phyloP scores from a whole-genome alignment of 176 grass and related monocot species.

The Pontederia paniculata region DNA sequence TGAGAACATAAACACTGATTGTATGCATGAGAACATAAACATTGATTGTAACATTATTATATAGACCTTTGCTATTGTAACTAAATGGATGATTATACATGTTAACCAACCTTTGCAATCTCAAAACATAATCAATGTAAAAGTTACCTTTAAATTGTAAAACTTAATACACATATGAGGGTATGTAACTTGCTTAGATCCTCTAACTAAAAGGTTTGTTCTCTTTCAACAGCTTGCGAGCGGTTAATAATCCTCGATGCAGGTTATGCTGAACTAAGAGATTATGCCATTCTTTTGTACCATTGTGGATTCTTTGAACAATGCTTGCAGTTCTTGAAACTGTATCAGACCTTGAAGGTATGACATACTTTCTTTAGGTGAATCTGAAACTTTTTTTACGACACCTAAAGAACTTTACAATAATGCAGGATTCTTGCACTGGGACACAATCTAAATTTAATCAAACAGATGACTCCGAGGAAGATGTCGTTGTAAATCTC shows the following conservation, averaged over 20 bases:
- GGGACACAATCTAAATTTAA: not conserved
- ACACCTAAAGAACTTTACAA: not conserved
- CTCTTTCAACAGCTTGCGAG: conserved; percentile 51
- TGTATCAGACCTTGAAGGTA: conserved; percentile 30
- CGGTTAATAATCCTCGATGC: conserved; percentile 50
- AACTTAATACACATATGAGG: too few relatives aligned
- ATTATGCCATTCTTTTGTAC: conserved; percentile 76
- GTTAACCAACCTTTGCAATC: too few relatives aligned
- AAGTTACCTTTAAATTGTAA: too few relatives aligned
- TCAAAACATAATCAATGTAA: too few relatives aligned
- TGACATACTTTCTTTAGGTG: not conserved
- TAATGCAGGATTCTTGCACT: conserved; percentile 21
- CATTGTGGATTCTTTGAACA: conserved; percentile 78
- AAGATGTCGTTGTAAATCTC: conserved; percentile 41
- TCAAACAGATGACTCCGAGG: conserved; percentile 40
- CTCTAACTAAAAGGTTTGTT: too few relatives aligned
- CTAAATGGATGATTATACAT: too few relatives aligned
- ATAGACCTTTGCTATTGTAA: too few relatives aligned
- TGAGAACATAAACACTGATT: too few relatives aligned
- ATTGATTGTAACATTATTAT: too few relatives aligned
- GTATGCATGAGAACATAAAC: too few relatives aligned
- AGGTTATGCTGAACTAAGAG: conserved; percentile 44
- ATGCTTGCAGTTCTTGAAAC: conserved; percentile 50
- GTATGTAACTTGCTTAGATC: too few relatives aligned
- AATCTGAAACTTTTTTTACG: not conserved